Evolutionary conservation across 371 early-diverging fungal genomes (phyloP), one percentile per base, ranked within the genome.

Genomic region (Batkoa obscura): DNA sequence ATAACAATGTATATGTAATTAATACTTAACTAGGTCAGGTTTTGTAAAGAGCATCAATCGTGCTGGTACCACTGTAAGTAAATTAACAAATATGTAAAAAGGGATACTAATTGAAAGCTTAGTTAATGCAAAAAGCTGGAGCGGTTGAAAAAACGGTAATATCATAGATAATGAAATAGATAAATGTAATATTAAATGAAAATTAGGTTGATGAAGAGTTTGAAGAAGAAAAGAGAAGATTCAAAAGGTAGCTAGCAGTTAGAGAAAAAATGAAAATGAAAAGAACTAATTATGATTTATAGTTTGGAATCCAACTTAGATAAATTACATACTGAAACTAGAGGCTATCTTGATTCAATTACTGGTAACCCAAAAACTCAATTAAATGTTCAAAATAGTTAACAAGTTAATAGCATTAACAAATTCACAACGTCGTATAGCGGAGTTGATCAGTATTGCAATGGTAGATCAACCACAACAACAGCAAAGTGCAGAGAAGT

Each of bases 281-380:
- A 35, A n/a, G 38, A 13, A 38, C 43, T 49, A 6, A 56, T 49
- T 41, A 41, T 10, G 30, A 45, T 56, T 42, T 49, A 48, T 64
- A 93, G 90, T 42, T 73, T 92, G 34, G 93, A 94, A 64, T 66
- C 73, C 31, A 90, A 93, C 52, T 75, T 83, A 1, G 88, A 91
- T 60, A 80, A 75, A 45, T 71, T 95, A 3, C 79, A 88, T 60
- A 85, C 82, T 57, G 92, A 95, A 66, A 79, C 96, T n/a, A 88
- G 87, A 65, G 90, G 89, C 31, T 95, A 93, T 65, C 72, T 92
- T 38, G 84, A 88, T 59, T 78, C 92, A 17, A 72, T 94, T 39
- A 62, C 84, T 68, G 81, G 86, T 51, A 51, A 2, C 1, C 1
- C 4, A 1, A 15, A 55, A 23, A 57, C 2, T 30, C 1, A 43